A percentile compares a stretch with the other conserved stretches of the same genome.
phyloP scores from a whole-genome alignment of 176 grass and related monocot species.

The Themeda triandra region DNA sequence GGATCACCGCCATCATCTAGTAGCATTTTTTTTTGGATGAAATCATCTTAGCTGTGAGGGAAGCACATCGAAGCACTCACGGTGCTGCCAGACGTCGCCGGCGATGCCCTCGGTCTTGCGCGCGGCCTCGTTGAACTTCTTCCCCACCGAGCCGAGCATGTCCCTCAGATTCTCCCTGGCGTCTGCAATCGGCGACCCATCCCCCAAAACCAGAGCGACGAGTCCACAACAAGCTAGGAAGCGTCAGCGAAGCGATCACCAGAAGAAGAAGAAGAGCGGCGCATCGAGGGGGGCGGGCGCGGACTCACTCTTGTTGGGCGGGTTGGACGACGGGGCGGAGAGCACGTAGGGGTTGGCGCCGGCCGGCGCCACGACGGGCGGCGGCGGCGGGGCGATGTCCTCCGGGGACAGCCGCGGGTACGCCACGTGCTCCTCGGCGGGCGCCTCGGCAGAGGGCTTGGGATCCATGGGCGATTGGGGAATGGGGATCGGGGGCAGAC shows the following conservation, averaged over 20 bases:
- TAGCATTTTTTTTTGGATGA: too few relatives aligned
- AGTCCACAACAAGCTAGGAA: background rate
- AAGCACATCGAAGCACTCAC: constrained; percentile 31
- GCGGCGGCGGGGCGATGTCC: constrained; percentile 43
- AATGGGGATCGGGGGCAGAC: background rate
- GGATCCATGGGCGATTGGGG: constrained; percentile 37
- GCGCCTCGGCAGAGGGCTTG: background rate
- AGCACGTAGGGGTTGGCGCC: constrained; percentile 53
- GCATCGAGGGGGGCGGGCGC: too few relatives aligned
- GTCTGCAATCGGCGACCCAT: constrained; percentile 20
- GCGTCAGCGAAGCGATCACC: background rate
- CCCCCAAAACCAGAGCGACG: background rate
- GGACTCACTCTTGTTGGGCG: constrained; percentile 34
- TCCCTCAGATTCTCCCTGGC: constrained; percentile 38
- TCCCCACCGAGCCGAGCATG: constrained; percentile 43
- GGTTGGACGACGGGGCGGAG: constrained; percentile 20
- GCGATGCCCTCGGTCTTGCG: constrained; percentile 59
- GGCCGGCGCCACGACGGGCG: constrained; percentile 34
- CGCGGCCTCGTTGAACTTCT: constrained; percentile 47
- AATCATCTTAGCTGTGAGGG: too few relatives aligned
- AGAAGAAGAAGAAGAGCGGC: background rate
- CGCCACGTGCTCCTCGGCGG: constrained; percentile 5
- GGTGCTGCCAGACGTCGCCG: constrained; percentile 58
- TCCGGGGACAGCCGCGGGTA: constrained; percentile 55
- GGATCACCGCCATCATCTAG: background rate